Percentiles rank a stretch among this genome's conserved stretches.
These are phyloP conservation scores for Ceraceosorus bombacis DNA, from an alignment of 1,284 basidiomycete genomes.

Conservation along the genomic window DNA sequence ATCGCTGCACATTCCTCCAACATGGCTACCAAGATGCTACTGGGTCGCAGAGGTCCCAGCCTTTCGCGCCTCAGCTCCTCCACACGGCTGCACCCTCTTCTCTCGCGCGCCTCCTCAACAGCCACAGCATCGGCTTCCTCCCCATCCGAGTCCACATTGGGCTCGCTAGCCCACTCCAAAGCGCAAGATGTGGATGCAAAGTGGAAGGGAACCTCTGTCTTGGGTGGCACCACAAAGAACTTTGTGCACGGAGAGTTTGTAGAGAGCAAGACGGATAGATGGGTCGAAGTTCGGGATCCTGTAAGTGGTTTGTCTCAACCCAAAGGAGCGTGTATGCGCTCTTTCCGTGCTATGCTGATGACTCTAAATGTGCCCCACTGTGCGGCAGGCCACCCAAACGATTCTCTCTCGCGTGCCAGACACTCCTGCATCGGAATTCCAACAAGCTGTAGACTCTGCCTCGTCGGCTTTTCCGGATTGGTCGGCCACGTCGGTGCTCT, in stretches of 20 bases:
- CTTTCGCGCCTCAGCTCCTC: not conserved
- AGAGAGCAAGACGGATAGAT: conserved; percentile 67
- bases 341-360: too few species aligned
- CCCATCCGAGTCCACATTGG: conserved; percentile 20
- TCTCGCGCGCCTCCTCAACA: not conserved
- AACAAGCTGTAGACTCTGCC: conserved; percentile 74
- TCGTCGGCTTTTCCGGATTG: conserved; percentile 82
- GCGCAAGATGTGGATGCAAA: conserved; percentile 38
- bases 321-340: too few species aligned
- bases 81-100: not conserved
- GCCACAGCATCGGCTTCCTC: not conserved
- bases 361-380: too few species aligned
- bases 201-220: conserved; percentile 77
- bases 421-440: conserved; percentile 73
- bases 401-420: conserved; percentile 81
- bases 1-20: too few species aligned
- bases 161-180: conserved; percentile 23
- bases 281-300: conserved; percentile 80
- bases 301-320: too few species aligned
- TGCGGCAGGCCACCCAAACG: conserved; percentile 64
- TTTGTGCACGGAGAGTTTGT: conserved; percentile 80
- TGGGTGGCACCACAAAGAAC: conserved; percentile 66
- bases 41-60: too few species aligned
- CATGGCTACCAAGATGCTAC: too few species aligned
- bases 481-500: conserved; percentile 76